These are phyloP conservation scores for Venturia pyrina DNA, from an alignment of 2,329 filamentous ascomycete genomes.

Conservation along the genomic window DNA sequence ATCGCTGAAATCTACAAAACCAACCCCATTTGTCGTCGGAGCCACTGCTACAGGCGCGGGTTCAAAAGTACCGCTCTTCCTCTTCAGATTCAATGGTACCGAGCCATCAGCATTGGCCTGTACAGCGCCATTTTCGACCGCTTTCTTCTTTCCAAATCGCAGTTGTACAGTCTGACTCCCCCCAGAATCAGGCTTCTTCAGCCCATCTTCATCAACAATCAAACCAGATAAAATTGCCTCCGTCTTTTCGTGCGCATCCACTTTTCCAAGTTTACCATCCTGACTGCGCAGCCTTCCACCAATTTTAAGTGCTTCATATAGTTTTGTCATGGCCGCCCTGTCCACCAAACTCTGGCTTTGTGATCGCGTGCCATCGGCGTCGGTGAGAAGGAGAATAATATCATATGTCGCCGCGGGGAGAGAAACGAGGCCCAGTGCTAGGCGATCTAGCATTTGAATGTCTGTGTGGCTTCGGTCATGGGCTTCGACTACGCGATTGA, in stretches of 20 bases:
- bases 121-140: conserved; percentile 20
- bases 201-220: conserved; percentile 50
- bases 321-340: conserved; percentile 50
- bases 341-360: conserved; percentile 57
- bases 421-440: conserved; percentile 69
- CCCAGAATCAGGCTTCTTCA: conserved; percentile 61
- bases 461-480: conserved; percentile 72
- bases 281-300: conserved; percentile 61
- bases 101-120: conserved; percentile 24
- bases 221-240: conserved; percentile 81
- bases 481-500: conserved; percentile 59
- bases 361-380: conserved; percentile 55
- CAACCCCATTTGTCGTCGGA: conserved; percentile 48
- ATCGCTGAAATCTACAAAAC: conserved; percentile 58
- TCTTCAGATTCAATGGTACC: conserved; percentile 30
- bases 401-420: conserved; percentile 74
- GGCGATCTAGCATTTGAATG: conserved; percentile 94
- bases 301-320: conserved; percentile 50
- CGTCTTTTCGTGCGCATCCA: conserved; percentile 34
- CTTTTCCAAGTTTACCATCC: conserved; percentile 47
- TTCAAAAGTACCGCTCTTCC: conserved; percentile 27
- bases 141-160: conserved; percentile 56
- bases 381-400: conserved; percentile 71
- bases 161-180: conserved; percentile 49
- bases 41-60: conserved; percentile 16